Evolutionary conservation across 768 basidiomycete genomes (phyloP).

Genomic region (Pleurotus eryngii): DNA sequence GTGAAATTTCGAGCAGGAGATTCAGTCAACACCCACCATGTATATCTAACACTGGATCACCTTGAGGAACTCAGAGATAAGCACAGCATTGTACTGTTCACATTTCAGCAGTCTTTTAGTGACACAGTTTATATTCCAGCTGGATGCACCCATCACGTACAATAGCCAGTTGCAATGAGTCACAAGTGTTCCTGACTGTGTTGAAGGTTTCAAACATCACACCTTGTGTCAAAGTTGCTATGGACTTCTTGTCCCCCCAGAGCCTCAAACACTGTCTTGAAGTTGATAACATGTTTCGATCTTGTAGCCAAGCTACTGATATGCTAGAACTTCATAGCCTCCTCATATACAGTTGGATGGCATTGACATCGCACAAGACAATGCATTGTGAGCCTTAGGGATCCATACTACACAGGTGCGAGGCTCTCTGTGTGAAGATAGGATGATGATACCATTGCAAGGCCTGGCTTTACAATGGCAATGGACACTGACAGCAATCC

Average conservation of each 20-base stretch:
- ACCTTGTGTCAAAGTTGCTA: constrained; percentile 6
- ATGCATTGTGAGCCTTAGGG: too few species aligned
- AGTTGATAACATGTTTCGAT: background rate
- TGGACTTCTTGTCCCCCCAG: constrained; percentile 5
- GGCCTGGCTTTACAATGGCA: too few species aligned
- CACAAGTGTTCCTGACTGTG: background rate
- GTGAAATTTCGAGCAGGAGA: background rate
- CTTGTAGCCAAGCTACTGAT: background rate
- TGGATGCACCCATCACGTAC: constrained; percentile 63
- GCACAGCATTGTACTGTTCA: constrained; percentile 53
- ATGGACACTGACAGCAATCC: too few species aligned
- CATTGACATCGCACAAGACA: background rate
- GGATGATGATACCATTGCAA: background rate
- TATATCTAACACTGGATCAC: constrained; percentile 26
- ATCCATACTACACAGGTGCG: too few species aligned
- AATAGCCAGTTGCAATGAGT: constrained; percentile 11
- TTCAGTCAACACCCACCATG: constrained; percentile 4
- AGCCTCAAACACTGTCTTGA: background rate
- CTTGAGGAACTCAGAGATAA: constrained; percentile 51
- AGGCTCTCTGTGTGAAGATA: too few species aligned
- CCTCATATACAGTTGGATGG: constrained; percentile 6
- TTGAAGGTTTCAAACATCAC: constrained; percentile 6
- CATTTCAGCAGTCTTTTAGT: constrained; percentile 66
- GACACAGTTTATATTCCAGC: constrained; percentile 77
- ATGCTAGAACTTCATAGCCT: background rate